These are phyloP conservation scores for Sherardia arvensis DNA, from an alignment of 257 asterid genomes.

Conservation along the genomic window DNA sequence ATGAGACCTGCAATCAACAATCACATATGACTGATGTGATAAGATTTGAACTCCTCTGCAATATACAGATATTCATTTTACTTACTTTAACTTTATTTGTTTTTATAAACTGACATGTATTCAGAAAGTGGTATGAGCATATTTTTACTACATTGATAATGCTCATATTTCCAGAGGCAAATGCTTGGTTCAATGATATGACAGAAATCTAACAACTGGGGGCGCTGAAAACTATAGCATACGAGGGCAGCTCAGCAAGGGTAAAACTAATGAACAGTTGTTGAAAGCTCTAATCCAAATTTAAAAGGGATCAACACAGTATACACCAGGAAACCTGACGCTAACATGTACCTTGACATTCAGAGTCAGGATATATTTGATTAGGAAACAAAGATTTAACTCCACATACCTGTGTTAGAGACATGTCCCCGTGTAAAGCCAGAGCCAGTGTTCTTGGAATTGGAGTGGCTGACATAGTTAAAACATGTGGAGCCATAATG, in stretches of 20 bases:
- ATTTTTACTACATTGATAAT: neutral
- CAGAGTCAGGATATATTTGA: neutral
- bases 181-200: neutral
- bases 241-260: neutral
- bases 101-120: no score
- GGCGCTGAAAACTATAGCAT: neutral
- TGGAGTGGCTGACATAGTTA: slow-evolving; percentile 98
- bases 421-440: slow-evolving; percentile 94
- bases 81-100: no score
- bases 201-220: neutral
- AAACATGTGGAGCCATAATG: slow-evolving; percentile 87
- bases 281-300: neutral
- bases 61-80: no score
- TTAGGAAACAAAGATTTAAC: slow-evolving; percentile 10
- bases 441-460: slow-evolving; percentile 95
- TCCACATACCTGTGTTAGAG: slow-evolving; percentile 76
- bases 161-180: neutral
- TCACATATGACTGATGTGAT: no score
- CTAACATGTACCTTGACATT: neutral
- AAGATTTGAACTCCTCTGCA: neutral
- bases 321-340: neutral
- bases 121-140: no score
- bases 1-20: neutral
- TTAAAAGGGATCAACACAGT: neutral
- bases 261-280: neutral